A percentile compares a stretch with the other conserved stretches of the same genome.
These are phyloP conservation scores for Penicillium hesseltinei DNA, from an alignment of 2,329 filamentous ascomycete genomes.

Conservation along the genomic window DNA sequence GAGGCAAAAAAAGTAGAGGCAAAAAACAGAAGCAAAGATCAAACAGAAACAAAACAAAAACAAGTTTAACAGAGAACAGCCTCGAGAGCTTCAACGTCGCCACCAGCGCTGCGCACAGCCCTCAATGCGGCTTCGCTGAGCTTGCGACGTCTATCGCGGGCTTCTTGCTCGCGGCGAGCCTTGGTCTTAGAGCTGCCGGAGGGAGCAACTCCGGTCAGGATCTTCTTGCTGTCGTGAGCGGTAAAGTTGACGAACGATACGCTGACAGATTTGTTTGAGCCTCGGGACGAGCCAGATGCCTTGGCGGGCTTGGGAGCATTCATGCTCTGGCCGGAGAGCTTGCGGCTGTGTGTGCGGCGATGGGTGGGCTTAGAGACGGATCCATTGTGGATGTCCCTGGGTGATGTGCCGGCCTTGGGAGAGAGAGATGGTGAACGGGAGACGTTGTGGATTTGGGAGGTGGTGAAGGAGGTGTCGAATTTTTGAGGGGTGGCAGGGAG, in stretches of 20 bases:
- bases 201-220: constrained; percentile 87
- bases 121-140: constrained; percentile 44
- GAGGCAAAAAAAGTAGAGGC: constrained; percentile 11
- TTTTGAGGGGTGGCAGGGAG: constrained; percentile 22
- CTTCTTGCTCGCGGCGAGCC: constrained; percentile 85
- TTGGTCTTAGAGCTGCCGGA: constrained; percentile 93
- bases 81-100: constrained; percentile 46
- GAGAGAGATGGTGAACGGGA: constrained; percentile 42
- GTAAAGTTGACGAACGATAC: constrained; percentile 87
- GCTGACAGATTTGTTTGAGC: constrained; percentile 44
- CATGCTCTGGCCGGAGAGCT: constrained; percentile 39
- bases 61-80: constrained; percentile 38
- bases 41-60: background rate
- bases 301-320: constrained; percentile 34
- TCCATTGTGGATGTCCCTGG: constrained; percentile 29
- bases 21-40: constrained; percentile 12
- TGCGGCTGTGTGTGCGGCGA: constrained; percentile 42
- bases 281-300: constrained; percentile 33
- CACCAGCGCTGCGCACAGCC: constrained; percentile 46
- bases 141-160: constrained; percentile 66
- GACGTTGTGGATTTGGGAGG: constrained; percentile 26
- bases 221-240: constrained; percentile 69
- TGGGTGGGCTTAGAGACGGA: constrained; percentile 27
- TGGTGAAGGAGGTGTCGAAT: constrained; percentile 31
- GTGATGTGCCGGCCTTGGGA: constrained; percentile 33